These are phyloP conservation scores for Pythium insidiosum DNA, from an alignment of 352 stramenopile species.

Conservation along the genomic window DNA sequence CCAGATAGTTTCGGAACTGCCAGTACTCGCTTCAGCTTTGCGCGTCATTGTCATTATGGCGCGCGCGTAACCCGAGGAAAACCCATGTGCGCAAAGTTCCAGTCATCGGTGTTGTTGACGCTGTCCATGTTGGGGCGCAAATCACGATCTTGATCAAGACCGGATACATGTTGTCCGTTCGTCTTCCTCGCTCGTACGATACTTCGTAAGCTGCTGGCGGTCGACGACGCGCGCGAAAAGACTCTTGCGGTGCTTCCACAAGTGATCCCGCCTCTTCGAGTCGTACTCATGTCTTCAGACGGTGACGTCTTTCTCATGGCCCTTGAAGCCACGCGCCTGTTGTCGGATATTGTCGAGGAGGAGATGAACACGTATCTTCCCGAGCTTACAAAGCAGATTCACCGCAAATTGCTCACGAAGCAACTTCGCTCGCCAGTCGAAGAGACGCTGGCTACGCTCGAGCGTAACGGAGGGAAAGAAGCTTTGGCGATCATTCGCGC, in stretches of 20 bases:
- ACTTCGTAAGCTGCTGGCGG: slow-evolving; percentile 62
- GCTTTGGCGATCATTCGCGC: slow-evolving; percentile 63
- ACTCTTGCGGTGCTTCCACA: slow-evolving; percentile 41
- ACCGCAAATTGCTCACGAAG: slow-evolving; percentile 61
- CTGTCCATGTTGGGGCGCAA: too few relatives aligned
- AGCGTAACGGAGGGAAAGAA: slow-evolving; percentile 68
- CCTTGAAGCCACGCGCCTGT: slow-evolving; percentile 51
- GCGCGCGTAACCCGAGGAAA: too few relatives aligned
- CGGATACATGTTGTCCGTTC: too few relatives aligned
- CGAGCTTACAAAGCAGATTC: slow-evolving; percentile 73
- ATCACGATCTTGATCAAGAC: too few relatives aligned
- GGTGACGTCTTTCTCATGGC: slow-evolving; percentile 66
- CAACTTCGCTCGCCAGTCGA: slow-evolving; percentile 41
- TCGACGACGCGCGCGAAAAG: slow-evolving; percentile 57
- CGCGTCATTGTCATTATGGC: too few relatives aligned
- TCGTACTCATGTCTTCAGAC: slow-evolving; percentile 56
- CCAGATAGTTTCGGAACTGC: too few relatives aligned
- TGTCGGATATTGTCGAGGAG: slow-evolving; percentile 52
- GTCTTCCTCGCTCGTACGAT: slow-evolving; percentile 67
- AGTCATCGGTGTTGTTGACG: too few relatives aligned
- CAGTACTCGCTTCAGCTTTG: too few relatives aligned
- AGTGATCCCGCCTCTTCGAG: slow-evolving; percentile 48
- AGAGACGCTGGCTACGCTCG: slow-evolving; percentile 52
- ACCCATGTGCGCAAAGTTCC: too few relatives aligned
- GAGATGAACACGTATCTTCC: slow-evolving; percentile 73